Evolutionary conservation across 148 eudicot genomes (phyloP).

Genomic region (Rheum nobile): DNA sequence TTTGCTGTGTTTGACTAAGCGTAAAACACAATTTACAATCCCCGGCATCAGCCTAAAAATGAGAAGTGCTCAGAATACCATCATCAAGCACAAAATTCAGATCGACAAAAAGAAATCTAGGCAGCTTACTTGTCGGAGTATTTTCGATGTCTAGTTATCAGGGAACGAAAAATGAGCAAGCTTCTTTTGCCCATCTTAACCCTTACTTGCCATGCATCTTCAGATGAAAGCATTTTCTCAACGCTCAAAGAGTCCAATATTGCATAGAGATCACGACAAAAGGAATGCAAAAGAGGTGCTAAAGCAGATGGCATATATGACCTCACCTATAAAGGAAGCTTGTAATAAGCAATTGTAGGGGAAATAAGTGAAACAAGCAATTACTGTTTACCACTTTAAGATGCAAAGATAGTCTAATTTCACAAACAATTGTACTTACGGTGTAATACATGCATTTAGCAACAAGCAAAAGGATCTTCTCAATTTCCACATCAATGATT

Average conservation of each 20-base stretch:
- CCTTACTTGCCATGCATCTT: slow-evolving; percentile 36
- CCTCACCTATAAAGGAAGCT: slow-evolving; percentile 39
- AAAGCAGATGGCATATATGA: slow-evolving; percentile 75
- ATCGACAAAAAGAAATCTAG: background rate
- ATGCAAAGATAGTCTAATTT: background rate
- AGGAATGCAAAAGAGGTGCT: slow-evolving; percentile 36
- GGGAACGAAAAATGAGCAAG: slow-evolving; percentile 54
- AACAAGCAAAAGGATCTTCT: slow-evolving; percentile 37
- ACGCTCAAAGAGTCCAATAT: slow-evolving; percentile 42
- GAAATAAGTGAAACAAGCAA: background rate
- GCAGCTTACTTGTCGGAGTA: slow-evolving; percentile 59
- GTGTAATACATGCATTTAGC: slow-evolving; percentile 61
- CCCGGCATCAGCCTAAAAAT: slow-evolving; percentile 66
- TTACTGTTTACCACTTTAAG: background rate
- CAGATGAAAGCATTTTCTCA: slow-evolving; percentile 24
- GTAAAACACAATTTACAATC: slow-evolving; percentile 37
- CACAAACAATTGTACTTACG: slow-evolving; percentile 28
- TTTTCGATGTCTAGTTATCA: slow-evolving; percentile 67
- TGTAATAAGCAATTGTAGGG: slow-evolving; percentile 7
- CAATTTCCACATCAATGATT: slow-evolving; percentile 28
- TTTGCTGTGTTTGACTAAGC: slow-evolving; percentile 31
- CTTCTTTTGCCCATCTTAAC: slow-evolving; percentile 61
- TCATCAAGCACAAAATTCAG: background rate
- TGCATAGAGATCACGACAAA: slow-evolving; percentile 41
- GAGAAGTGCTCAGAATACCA: slow-evolving; percentile 9